Evolutionary conservation across 805 yeast genomes (phyloP).

Genomic region (Nakazawaea molendinolei): DNA sequence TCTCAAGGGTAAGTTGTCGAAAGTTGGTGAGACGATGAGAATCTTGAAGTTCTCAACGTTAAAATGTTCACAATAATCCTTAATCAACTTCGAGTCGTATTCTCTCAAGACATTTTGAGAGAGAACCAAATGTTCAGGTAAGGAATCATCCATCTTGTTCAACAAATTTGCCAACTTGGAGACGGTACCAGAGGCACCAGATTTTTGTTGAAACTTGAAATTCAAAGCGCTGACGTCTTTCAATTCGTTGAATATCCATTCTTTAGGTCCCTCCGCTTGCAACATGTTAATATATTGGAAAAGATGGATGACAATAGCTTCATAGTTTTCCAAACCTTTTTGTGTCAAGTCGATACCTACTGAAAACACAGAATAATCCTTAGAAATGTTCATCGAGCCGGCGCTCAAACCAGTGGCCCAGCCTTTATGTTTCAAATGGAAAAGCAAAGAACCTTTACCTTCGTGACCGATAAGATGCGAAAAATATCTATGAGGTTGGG

Average conservation of each 20-base stretch:
- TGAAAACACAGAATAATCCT: slow-evolving; percentile 62
- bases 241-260: slow-evolving; percentile 78
- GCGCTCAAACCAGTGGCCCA: slow-evolving; percentile 79
- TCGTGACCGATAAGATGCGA: slow-evolving; percentile 92
- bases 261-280: slow-evolving; percentile 50
- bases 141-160: slow-evolving; percentile 39
- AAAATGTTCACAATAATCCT: slow-evolving; percentile 41
- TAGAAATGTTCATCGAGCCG: slow-evolving; percentile 60
- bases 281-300: slow-evolving; percentile 75
- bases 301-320: slow-evolving; percentile 46
- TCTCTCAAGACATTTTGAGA: slow-evolving; percentile 49
- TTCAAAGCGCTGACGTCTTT: slow-evolving; percentile 58
- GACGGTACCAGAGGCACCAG: slow-evolving; percentile 64
- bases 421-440: slow-evolving; percentile 59
- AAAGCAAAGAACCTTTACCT: slow-evolving; percentile 76
- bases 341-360: slow-evolving; percentile 72
- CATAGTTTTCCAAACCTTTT: slow-evolving; percentile 59
- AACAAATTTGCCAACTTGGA: slow-evolving; percentile 56
- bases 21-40: slow-evolving; percentile 44
- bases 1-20: slow-evolving; percentile 37
- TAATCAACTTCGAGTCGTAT: slow-evolving; percentile 50
- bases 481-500: slow-evolving; percentile 62
- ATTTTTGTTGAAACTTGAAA: slow-evolving; percentile 78
- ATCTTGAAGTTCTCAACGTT: slow-evolving; percentile 55
- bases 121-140: slow-evolving; percentile 63